A percentile compares a stretch with the other conserved stretches of the same genome.
phyloP scores from a whole-genome alignment of 2,329 filamentous ascomycete species.

The Lachnellula hyalina region DNA sequence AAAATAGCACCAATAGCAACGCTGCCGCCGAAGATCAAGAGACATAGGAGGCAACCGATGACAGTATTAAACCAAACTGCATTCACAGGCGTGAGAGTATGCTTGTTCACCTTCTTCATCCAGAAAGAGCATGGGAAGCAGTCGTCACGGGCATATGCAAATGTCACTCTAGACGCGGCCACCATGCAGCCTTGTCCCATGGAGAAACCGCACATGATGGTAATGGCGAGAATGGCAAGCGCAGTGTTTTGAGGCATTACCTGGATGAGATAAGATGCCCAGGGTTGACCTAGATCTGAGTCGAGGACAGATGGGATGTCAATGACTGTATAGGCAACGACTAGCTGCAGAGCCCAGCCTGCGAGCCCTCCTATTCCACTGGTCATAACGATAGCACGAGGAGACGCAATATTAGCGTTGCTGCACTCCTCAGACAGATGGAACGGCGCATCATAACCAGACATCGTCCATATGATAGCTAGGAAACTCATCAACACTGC shows the following conservation, averaged over 20 bases:
- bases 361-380: conserved; percentile 59
- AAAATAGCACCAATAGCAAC: conserved; percentile 60
- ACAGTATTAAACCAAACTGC: conserved; percentile 59
- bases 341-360: conserved; percentile 69
- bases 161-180: conserved; percentile 56
- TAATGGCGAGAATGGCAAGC: conserved; percentile 53
- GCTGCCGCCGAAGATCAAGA: conserved; percentile 57
- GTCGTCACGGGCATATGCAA: conserved; percentile 64
- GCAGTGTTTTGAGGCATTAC: conserved; percentile 54
- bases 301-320: conserved; percentile 51
- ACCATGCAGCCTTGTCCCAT: conserved; percentile 71
- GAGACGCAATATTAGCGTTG: conserved; percentile 65
- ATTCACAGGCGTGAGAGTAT: conserved; percentile 60
- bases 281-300: conserved; percentile 62
- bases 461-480: conserved; percentile 65
- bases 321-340: conserved; percentile 63
- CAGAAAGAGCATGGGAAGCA: conserved; percentile 56
- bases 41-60: conserved; percentile 52
- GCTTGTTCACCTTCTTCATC: conserved; percentile 54
- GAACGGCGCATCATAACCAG: conserved; percentile 63
- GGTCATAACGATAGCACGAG: conserved; percentile 67
- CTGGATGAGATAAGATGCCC: conserved; percentile 63
- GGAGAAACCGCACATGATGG: conserved; percentile 60
- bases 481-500: conserved; percentile 68
- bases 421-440: conserved; percentile 72